Percentiles rank a stretch among this genome's conserved stretches.
These are phyloP conservation scores for Salix viminalis DNA, from an alignment of 345 rosid genomes.

Conservation along the genomic window DNA sequence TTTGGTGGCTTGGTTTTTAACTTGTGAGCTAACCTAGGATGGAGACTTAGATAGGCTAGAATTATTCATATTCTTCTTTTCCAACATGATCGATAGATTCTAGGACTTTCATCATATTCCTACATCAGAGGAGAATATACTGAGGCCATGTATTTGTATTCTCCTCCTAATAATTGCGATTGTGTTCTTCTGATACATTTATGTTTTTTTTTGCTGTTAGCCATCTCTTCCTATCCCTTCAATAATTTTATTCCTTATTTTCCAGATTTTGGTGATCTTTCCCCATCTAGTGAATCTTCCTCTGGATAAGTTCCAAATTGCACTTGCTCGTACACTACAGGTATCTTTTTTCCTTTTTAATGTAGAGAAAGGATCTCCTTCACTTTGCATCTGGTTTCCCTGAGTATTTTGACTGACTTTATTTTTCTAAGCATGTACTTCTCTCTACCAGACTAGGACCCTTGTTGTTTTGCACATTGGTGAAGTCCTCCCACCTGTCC, in stretches of 20 bases:
- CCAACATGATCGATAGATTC: not conserved
- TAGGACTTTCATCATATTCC: not conserved
- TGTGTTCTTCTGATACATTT: not conserved
- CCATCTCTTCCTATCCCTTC: not conserved
- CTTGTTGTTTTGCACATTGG: no score
- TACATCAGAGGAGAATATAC: not conserved
- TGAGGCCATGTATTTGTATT: not conserved
- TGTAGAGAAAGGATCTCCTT: no score
- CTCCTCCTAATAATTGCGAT: not conserved
- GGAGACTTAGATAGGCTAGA: not conserved
- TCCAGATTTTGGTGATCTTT: constrained; percentile 60
- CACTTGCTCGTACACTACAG: constrained; percentile 69
- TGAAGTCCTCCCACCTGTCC: no score
- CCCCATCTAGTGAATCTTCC: constrained; percentile 81
- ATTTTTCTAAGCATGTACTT: not conserved
- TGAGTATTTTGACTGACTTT: not conserved
- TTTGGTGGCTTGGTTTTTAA: no score
- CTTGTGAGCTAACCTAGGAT: no score
- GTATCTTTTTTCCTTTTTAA: constrained; percentile 34
- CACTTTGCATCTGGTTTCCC: not conserved
- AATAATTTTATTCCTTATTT: constrained; percentile 12
- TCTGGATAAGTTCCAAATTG: constrained; percentile 72
- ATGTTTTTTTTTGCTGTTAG: not conserved
- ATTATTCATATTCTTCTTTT: not conserved
- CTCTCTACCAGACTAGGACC: no score